phyloP scores from a whole-genome alignment of 768 basidiomycete species.

The Fomitopsis serialis region DNA sequence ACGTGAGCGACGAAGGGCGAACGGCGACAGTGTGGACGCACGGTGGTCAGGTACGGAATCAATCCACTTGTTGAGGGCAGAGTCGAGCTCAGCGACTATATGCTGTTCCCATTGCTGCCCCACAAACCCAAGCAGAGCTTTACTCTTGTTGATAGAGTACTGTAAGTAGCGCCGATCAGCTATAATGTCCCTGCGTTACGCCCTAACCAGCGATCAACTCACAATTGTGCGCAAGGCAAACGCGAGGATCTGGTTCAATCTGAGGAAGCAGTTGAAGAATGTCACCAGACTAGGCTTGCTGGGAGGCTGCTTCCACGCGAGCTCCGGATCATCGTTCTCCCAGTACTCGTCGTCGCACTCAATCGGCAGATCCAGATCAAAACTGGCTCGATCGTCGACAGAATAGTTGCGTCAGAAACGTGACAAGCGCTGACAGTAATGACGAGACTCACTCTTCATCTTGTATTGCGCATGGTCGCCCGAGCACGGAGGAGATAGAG shows the following conservation, averaged over 20 bases:
- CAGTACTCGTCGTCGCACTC: slow-evolving; percentile 84
- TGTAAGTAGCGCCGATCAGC: slow-evolving; percentile 24
- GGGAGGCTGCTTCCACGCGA: slow-evolving; percentile 60
- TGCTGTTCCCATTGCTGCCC: slow-evolving; percentile 49
- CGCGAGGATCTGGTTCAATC: slow-evolving; percentile 63
- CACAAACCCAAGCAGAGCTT: slow-evolving; percentile 46
- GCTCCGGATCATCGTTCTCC: slow-evolving; percentile 49
- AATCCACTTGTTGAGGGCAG: slow-evolving; percentile 68
- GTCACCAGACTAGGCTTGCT: slow-evolving; percentile 51
- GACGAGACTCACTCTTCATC: slow-evolving; percentile 60
- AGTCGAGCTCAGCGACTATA: slow-evolving; percentile 62
- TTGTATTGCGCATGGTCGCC: slow-evolving; percentile 67
- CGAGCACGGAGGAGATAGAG: slow-evolving; percentile 42
- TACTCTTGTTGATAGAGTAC: slow-evolving; percentile 72
- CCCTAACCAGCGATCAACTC: slow-evolving; percentile 22
- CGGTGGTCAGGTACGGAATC: slow-evolving; percentile 64
- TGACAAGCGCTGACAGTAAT: not conserved
- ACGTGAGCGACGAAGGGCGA: not conserved
- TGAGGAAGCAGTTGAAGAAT: slow-evolving; percentile 60
- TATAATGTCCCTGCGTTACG: too few relatives aligned
- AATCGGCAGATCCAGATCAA: slow-evolving; percentile 70
- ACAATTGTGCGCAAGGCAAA: slow-evolving; percentile 69
- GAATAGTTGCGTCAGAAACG: not conserved
- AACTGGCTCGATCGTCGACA: slow-evolving; percentile 32
- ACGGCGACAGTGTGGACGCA: slow-evolving; percentile 35